Percentiles rank a stretch among this genome's conserved stretches.
These are phyloP conservation scores for Aureobasidium pullulans DNA, from an alignment of 2,329 filamentous ascomycete genomes.

Conservation along the genomic window DNA sequence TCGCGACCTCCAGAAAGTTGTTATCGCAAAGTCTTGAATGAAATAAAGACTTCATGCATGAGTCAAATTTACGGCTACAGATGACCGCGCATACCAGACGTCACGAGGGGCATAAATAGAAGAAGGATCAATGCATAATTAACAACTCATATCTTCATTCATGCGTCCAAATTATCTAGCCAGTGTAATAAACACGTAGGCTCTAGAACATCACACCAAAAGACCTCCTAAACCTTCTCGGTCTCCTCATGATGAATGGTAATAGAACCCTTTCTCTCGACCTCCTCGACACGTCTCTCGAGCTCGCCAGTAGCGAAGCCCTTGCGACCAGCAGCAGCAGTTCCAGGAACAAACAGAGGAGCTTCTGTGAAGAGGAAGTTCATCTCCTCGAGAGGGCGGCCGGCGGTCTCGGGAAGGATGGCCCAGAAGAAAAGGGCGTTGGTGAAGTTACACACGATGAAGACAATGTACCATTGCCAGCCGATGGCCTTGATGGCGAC, in stretches of 20 bases:
- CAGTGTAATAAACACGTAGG: not conserved
- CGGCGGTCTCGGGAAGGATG: conserved; percentile 59
- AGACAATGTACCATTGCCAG: conserved; percentile 53
- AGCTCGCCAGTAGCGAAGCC: conserved; percentile 51
- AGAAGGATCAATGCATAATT: not conserved
- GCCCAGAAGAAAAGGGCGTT: conserved; percentile 63
- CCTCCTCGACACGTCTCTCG: conserved; percentile 51
- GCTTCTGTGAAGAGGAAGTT: conserved; percentile 52
- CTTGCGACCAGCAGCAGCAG: conserved; percentile 39
- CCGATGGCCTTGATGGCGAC: conserved; percentile 50
- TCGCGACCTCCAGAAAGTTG: no score
- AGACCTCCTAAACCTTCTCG: not conserved
- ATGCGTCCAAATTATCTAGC: not conserved
- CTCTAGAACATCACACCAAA: not conserved
- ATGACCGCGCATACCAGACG: no score
- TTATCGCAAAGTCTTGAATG: no score
- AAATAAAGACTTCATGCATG: no score
- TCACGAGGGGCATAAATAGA: no score
- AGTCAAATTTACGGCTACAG: no score
- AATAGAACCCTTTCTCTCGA: conserved; percentile 28
- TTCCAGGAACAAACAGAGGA: conserved; percentile 54
- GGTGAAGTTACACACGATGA: conserved; percentile 63
- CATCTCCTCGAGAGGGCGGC: conserved; percentile 55
- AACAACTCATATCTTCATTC: not conserved
- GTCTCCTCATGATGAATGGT: conserved; percentile 12